Base-by-base conservation (phyloP, 2,329 filamentous ascomycete genomes). In the Fusarium domesticum region DNA sequence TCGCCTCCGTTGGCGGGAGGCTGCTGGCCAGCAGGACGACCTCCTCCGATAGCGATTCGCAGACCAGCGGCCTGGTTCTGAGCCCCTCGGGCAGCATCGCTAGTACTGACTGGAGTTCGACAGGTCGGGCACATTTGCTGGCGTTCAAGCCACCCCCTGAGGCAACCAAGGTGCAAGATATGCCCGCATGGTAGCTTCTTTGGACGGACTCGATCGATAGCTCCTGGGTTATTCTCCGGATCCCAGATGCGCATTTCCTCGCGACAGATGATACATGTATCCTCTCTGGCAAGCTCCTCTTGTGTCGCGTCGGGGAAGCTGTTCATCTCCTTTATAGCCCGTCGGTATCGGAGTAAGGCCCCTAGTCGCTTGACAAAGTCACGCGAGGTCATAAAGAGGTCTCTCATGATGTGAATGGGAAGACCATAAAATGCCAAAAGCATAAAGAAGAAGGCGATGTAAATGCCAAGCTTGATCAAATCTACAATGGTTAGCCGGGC, bases 61-160 rank as follows among this genome's bases (percentile, higher is more conserved):
- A 67, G 49, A 20, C 58, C 61, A 30, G 56, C 59, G 14, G 51
- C 60, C 38, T 59, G 59, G 18, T 60, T 58, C 47, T 62, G 58
- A 0, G 43, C 53, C 5, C 53, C 51, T 11, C 60, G 61, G n/a
- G 49, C 39, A 10, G 52, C 50, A 28, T 62, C 63, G 31, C 61
- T 62, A 2, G 54, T 56, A 6, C 62, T 63, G 14, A 96, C 93
- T 14, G 92, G 84, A 39, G 87, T 81, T 57, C 93, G 83, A 65
- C 93, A 98, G 3, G 90, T 98, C 6, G 93, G 93, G 64, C 93
- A 98, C 25, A 95, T 91, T 70, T 98, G 93, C 66, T 98, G 93
- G 53, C 93, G 79, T 72, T 98, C 93, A 19, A 98, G 77, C 93
- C 93, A 98, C 65, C 91, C 95, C 67, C 93, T 89, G 45, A 98